Percentiles rank a stretch among this genome's conserved stretches.
Evolutionary conservation across 257 asterid genomes (phyloP).

Genomic region (Leptodermis oblonga): DNA sequence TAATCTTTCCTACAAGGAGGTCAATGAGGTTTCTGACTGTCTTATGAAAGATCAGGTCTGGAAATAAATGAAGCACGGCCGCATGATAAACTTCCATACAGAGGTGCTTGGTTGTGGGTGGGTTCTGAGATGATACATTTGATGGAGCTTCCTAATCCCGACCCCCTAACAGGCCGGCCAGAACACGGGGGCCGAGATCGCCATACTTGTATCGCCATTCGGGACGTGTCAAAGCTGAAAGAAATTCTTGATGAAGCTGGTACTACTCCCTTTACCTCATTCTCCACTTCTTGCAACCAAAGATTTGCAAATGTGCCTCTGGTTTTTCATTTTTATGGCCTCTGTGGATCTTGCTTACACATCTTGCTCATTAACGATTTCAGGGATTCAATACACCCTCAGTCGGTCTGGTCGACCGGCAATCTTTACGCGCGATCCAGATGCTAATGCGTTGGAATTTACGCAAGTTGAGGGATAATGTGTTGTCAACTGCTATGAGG

Average conservation of each 20-base stretch:
- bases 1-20: background rate
- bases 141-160: constrained; percentile 99
- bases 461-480: constrained; percentile 52
- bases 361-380: constrained; percentile 5
- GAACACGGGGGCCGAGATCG: constrained; percentile 94
- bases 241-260: constrained; percentile 75
- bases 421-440: constrained; percentile 86
- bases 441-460: constrained; percentile 88
- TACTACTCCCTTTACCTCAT: constrained; percentile 16
- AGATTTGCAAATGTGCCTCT: background rate
- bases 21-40: constrained; percentile 4
- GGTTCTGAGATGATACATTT: constrained; percentile 94
- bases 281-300: background rate
- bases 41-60: constrained; percentile 52
- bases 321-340: background rate
- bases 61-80: constrained; percentile 87
- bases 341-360: background rate
- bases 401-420: constrained; percentile 97
- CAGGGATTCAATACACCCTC: constrained; percentile 77
- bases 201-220: constrained; percentile 81
- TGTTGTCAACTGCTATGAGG: background rate
- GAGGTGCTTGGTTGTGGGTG: constrained; percentile 98
- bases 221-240: constrained; percentile 73
- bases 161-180: constrained; percentile 79
- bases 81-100: constrained; percentile 80